phyloP scores from a whole-genome alignment of 129 eudicot genomes.

The Flaveria ramosissima region DNA sequence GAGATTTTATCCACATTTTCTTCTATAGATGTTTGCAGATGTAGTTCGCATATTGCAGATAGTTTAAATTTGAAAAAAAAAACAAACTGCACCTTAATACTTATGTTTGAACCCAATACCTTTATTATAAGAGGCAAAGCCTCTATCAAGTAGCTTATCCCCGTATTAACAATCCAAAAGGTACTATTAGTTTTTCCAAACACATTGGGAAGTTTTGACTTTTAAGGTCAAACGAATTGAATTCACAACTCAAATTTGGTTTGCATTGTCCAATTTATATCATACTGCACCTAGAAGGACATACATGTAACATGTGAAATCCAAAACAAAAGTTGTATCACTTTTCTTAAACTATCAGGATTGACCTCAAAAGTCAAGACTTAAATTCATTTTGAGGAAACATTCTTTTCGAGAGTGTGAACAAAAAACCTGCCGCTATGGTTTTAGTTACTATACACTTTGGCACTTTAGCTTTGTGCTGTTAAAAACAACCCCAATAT shows the following conservation, averaged over 20 bases:
- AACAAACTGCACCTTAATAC: too few relatives aligned
- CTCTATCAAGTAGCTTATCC: too few relatives aligned
- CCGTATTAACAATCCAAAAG: conserved; percentile 49
- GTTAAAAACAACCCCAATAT: neutral
- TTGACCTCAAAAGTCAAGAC: conserved; percentile 28
- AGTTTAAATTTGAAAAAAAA: too few relatives aligned
- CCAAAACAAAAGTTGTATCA: conserved; percentile 14
- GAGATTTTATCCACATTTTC: too few relatives aligned
- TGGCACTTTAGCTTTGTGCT: neutral
- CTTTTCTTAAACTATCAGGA: conserved; percentile 15
- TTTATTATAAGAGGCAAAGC: too few relatives aligned
- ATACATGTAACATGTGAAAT: neutral
- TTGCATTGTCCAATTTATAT: too few relatives aligned
- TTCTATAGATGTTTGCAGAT: too few relatives aligned
- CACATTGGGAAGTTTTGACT: conserved; percentile 13
- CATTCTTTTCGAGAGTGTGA: too few relatives aligned
- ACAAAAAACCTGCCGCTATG: too few relatives aligned
- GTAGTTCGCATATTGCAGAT: too few relatives aligned
- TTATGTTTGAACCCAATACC: too few relatives aligned
- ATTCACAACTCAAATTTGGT: neutral
- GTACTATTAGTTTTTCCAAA: conserved; percentile 37
- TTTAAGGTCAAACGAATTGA: conserved; percentile 29
- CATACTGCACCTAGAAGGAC: neutral
- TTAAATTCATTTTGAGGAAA: neutral
- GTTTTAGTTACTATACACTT: neutral